Evolutionary conservation across 1,284 basidiomycete species (phyloP).

Genomic region (Ustanciosporium gigantosporum): DNA sequence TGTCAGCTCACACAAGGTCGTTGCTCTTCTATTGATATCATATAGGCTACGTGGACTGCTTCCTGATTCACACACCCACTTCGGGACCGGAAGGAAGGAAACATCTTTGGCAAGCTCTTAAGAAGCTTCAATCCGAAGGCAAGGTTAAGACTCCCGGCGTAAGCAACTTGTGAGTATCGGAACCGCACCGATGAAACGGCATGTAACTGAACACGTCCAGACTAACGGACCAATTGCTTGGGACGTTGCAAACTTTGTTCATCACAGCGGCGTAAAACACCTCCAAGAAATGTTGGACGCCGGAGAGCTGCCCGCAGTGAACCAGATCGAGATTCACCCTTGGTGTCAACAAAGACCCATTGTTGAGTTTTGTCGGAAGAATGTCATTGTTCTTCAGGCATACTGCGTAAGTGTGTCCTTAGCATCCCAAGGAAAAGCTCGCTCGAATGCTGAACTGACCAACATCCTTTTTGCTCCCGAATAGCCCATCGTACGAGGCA

Average conservation of each 20-base stretch:
- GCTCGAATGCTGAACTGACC: background rate
- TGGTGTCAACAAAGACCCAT: constrained; percentile 38
- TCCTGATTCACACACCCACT: constrained; percentile 38
- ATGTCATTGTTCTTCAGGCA: constrained; percentile 32
- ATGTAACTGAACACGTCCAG: too few relatives aligned
- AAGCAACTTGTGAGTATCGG: constrained; percentile 14
- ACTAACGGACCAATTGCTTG: too few relatives aligned
- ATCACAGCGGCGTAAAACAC: constrained; percentile 19
- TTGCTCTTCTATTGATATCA: too few relatives aligned
- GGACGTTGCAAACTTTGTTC: too few relatives aligned
- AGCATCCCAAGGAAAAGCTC: background rate
- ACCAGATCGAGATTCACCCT: constrained; percentile 39
- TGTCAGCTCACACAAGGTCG: too few relatives aligned
- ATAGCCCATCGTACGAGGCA: constrained; percentile 24
- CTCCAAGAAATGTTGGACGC: constrained; percentile 18
- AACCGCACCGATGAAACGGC: background rate
- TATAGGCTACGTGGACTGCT: constrained; percentile 37
- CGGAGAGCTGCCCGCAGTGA: constrained; percentile 21
- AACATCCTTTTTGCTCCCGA: background rate
- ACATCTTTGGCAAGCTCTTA: constrained; percentile 36
- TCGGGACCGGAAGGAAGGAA: constrained; percentile 25
- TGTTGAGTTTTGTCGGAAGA: constrained; percentile 30
- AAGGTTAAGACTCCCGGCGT: constrained; percentile 33
- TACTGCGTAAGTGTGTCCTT: constrained; percentile 15
- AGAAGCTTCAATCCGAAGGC: constrained; percentile 23